Evolutionary conservation across 495 filamentous ascomycete species (phyloP).

Genomic region (Mycothermus thermophilus): DNA sequence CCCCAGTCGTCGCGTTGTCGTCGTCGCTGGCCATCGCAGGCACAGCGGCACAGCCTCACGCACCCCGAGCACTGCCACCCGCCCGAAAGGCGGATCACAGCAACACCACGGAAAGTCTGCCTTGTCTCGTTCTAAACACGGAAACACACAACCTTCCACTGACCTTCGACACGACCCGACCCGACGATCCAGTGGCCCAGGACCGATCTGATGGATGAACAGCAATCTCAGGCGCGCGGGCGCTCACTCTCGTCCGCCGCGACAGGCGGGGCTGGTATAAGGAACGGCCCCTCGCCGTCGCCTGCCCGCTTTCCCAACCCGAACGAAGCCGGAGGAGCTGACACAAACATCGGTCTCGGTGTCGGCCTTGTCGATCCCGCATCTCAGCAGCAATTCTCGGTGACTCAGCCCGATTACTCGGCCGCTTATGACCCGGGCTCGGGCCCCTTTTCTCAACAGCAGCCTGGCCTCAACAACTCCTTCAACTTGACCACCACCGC

Average conservation of each 20-base stretch:
- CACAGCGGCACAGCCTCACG: slow-evolving; percentile 27
- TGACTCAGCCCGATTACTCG: slow-evolving; percentile 23
- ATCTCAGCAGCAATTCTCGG: slow-evolving; percentile 22
- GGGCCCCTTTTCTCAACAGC: too few relatives aligned
- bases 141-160: too few relatives aligned
- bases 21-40: too few relatives aligned
- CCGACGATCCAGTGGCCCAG: slow-evolving; percentile 5
- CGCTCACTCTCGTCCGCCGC: slow-evolving; percentile 32
- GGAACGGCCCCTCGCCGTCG: slow-evolving; percentile 35
- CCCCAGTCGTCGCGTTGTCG: too few relatives aligned
- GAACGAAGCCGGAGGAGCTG: slow-evolving; percentile 15
- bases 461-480: slow-evolving; percentile 15
- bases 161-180: slow-evolving; percentile 4
- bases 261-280: slow-evolving; percentile 31
- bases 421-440: slow-evolving; percentile 21
- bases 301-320: slow-evolving; percentile 31
- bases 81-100: slow-evolving; percentile 27
- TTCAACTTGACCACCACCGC: slow-evolving; percentile 31
- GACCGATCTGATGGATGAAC: slow-evolving; percentile 30
- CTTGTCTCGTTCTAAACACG: too few relatives aligned
- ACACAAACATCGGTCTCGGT: slow-evolving; percentile 31
- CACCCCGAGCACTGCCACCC: slow-evolving; percentile 18
- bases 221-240: slow-evolving; percentile 31
- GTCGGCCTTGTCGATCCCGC: slow-evolving; percentile 30
- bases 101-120: slow-evolving; percentile 17